Base-by-base conservation (phyloP, 441 rosid genomes). In the Pelargonium citronellum region DNA sequence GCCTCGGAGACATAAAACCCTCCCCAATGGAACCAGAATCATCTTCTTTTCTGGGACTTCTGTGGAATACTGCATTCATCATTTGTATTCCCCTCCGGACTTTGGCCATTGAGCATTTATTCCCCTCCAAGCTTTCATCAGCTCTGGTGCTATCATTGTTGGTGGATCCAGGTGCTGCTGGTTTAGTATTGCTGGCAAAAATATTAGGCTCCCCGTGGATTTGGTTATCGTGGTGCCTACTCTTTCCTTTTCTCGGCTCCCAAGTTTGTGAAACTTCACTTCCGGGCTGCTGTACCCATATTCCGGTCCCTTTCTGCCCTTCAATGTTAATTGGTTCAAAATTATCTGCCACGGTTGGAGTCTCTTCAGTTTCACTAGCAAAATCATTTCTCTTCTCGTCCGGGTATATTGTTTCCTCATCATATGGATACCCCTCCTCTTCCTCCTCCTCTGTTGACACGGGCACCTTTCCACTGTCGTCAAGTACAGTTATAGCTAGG, bases 201-300 rank as follows among this genome's bases (percentile, higher is more conserved):
- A 79, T 83, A 10, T 79, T 70, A 17, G 77, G 68, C 79, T 77
- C 87, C 68, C 81, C 71, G 0, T 4, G 78, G 70, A 86, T 74
- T 77, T 79, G 67, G 63, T 75, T 85, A 61, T 89, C 96, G 0
- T 68, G 46, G 71, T 78, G 77, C 83, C 87, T 73, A 61, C 57
- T 77, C 80, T 87, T 95, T 57, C 96, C 92, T 83, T 89, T 95
- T 72, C 98, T 85, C 7, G 92, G 96, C 73, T 89, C 85, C 98
- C 98, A 87, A 66, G 82, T 86, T 75, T 84, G 95, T 17, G 83
- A 73, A 67, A 89, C 90, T 71, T 89, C 95, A 71, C 82, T 85
- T 75, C 97, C 98, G 0, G 98, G 95, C 74, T 80, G 90, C 78
- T 88, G 91, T n/a, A 88, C 79, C 98, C 98, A 95, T 9, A 95